A percentile compares a stretch with the other conserved stretches of the same genome.
phyloP scores from a whole-genome alignment of 2,329 filamentous ascomycete genomes.

The Shiraia sp. region DNA sequence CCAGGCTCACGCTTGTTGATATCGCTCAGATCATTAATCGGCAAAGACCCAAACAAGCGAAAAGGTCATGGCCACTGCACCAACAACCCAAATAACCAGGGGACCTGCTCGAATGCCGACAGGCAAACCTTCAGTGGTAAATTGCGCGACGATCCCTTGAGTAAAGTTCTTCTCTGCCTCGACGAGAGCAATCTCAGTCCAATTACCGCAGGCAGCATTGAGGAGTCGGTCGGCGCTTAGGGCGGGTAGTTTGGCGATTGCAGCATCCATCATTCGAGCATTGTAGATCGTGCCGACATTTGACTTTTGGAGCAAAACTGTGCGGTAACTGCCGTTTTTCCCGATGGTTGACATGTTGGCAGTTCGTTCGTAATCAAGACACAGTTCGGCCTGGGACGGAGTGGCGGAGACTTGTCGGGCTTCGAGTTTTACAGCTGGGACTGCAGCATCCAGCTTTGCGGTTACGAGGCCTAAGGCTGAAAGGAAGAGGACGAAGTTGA shows the following conservation, averaged over 20 bases:
- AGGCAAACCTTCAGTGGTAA: conserved; percentile 32
- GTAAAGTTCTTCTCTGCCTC: conserved; percentile 53
- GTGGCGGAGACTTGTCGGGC: conserved; percentile 31
- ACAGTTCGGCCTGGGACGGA: conserved; percentile 35
- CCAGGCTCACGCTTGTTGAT: too few species aligned
- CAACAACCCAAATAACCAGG: conserved; percentile 20
- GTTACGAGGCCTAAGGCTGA: conserved; percentile 25
- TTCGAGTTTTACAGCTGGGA: conserved; percentile 22
- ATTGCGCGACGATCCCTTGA: conserved; percentile 45
- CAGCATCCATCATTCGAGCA: conserved; percentile 49
- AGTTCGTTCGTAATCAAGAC: conserved; percentile 50
- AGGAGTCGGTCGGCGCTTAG: conserved; percentile 48
- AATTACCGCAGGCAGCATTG: conserved; percentile 53
- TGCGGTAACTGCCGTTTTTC: conserved; percentile 51
- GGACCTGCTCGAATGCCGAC: conserved; percentile 36
- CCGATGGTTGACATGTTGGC: conserved; percentile 55
- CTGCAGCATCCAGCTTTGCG: conserved; percentile 14
- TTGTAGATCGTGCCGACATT: conserved; percentile 46
- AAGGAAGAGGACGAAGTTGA: conserved; percentile 31
- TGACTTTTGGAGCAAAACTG: conserved; percentile 51
- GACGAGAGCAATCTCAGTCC: conserved; percentile 49
- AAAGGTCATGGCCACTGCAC: conserved; percentile 16
- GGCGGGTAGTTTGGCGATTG: conserved; percentile 43
- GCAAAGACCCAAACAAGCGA: conserved; percentile 30
- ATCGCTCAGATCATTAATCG: too few species aligned